Conservation (phyloP, 495 filamentous ascomycete species). For the Penicillium taxi region DNA sequence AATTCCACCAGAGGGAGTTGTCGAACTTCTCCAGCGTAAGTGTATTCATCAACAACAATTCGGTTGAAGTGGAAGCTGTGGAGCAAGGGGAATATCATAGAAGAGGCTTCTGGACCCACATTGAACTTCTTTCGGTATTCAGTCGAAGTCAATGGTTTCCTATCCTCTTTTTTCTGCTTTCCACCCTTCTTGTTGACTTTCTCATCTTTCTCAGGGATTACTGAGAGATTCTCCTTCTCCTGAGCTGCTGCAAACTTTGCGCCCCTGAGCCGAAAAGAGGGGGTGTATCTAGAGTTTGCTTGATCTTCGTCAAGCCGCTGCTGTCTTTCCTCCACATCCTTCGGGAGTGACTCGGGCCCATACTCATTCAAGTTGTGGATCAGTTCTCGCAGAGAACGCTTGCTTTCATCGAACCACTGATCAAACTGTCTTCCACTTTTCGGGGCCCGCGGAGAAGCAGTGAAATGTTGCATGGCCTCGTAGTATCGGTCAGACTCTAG, state of each 20-base stretch:
- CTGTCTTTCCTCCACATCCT: constrained; percentile 22
- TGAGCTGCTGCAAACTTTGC: constrained; percentile 8
- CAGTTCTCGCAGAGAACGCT: constrained; percentile 31
- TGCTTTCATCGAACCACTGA: constrained; percentile 46
- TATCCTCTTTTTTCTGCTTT: not conserved
- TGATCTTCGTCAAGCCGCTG: constrained; percentile 11
- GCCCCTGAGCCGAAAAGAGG: constrained; percentile 28
- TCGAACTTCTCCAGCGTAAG: constrained; percentile 41
- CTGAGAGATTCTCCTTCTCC: not conserved
- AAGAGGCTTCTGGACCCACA: constrained; percentile 12
- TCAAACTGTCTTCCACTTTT: constrained; percentile 37
- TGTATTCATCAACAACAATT: constrained; percentile 62
- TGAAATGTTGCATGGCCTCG: constrained; percentile 41
- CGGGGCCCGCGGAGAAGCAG: constrained; percentile 39
- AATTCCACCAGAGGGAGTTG: constrained; percentile 26
- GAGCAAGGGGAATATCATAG: constrained; percentile 32
- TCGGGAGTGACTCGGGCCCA: constrained; percentile 21
- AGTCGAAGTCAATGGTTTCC: not conserved
- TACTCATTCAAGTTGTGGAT: constrained; percentile 26
- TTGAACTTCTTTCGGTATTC: constrained; percentile 16
- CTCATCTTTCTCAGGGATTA: constrained; percentile 6
- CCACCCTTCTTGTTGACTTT: not conserved
- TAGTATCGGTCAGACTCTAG: constrained; percentile 43
- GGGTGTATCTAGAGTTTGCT: constrained; percentile 19
- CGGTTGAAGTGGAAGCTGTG: constrained; percentile 57